Evolutionary conservation across 1,139 yeast genomes (phyloP).

Genomic region (Nakaseomyces sp.): DNA sequence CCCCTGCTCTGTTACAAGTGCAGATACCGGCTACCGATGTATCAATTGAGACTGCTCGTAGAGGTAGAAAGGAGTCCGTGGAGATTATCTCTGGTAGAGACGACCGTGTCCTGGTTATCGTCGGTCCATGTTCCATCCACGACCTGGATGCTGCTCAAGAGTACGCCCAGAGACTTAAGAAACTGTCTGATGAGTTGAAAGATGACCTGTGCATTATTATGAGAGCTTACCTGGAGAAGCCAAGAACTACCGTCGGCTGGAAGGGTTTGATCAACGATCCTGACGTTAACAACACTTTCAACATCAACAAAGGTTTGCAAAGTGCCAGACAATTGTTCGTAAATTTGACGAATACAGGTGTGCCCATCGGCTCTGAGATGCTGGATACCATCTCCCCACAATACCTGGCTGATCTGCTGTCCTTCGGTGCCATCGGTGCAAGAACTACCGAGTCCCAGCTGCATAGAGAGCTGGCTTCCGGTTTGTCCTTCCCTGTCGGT

Average conservation of each 20-base stretch:
- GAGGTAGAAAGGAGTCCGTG: slow-evolving; percentile 69
- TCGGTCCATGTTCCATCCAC: slow-evolving; percentile 96
- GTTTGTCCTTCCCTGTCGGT: slow-evolving; percentile 94
- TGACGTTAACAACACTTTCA: slow-evolving; percentile 82
- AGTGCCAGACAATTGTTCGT: slow-evolving; percentile 79
- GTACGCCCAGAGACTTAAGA: slow-evolving; percentile 65
- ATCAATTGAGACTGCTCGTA: slow-evolving; percentile 59
- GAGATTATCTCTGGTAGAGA: slow-evolving; percentile 63
- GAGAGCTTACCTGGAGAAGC: slow-evolving; percentile 97
- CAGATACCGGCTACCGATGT: slow-evolving; percentile 62
- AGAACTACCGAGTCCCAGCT: slow-evolving; percentile 97
- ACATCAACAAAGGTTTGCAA: slow-evolving; percentile 89
- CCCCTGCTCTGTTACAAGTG: slow-evolving; percentile 77
- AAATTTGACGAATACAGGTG: slow-evolving; percentile 64
- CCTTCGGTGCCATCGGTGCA: slow-evolving; percentile 97
- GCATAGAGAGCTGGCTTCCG: slow-evolving; percentile 95
- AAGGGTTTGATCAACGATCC: slow-evolving; percentile 97
- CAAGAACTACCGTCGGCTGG: slow-evolving; percentile 99
- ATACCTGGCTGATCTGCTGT: slow-evolving; percentile 80
- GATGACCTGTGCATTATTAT: slow-evolving; percentile 76
- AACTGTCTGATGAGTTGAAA: slow-evolving; percentile 56
- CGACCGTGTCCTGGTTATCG: slow-evolving; percentile 73
- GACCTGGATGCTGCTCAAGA: slow-evolving; percentile 85
- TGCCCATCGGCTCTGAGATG: slow-evolving; percentile 97
- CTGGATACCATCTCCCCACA: slow-evolving; percentile 98